Evolutionary conservation across 2,329 filamentous ascomycete genomes (phyloP).

Genomic region (Diplodia intermedia): DNA sequence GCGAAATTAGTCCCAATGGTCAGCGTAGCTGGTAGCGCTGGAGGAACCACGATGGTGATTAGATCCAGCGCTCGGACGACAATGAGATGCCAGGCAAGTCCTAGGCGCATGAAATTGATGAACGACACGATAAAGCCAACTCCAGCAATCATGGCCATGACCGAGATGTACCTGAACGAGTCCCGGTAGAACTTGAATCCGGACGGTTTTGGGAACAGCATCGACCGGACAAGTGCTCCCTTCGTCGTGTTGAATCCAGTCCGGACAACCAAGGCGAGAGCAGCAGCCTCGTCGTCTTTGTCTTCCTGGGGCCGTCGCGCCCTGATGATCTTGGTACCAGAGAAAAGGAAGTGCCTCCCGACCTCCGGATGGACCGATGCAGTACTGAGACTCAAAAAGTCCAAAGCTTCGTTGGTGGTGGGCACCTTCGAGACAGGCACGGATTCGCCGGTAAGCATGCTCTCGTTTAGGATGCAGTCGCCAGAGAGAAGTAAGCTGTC

Average conservation of each 20-base stretch:
- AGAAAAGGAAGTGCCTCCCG: slow-evolving; percentile 89
- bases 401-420: slow-evolving; percentile 79
- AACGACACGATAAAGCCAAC: slow-evolving; percentile 91
- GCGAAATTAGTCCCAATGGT: slow-evolving; percentile 98
- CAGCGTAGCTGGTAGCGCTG: slow-evolving; percentile 89
- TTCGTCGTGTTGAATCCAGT: slow-evolving; percentile 99
- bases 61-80: slow-evolving; percentile 90
- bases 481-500: slow-evolving; percentile 91
- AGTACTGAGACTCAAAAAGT: slow-evolving; percentile 76
- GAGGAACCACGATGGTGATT: slow-evolving; percentile 97
- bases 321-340: slow-evolving; percentile 92
- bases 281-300: slow-evolving; percentile 84
- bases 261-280: slow-evolving; percentile 87
- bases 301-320: slow-evolving; percentile 87
- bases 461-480: slow-evolving; percentile 98
- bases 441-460: slow-evolving; percentile 97
- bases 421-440: slow-evolving; percentile 94
- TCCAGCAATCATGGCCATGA: slow-evolving; percentile 87
- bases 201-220: slow-evolving; percentile 97
- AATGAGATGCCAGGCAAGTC: slow-evolving; percentile 86
- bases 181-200: slow-evolving; percentile 99
- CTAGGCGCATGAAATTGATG: slow-evolving; percentile 87
- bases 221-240: slow-evolving; percentile 91
- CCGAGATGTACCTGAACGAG: slow-evolving; percentile 95
- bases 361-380: slow-evolving; percentile 83